A percentile compares a stretch with the other conserved stretches of the same genome.
Evolutionary conservation across 1,284 basidiomycete species (phyloP).

Genomic region (Naganishia albida): DNA sequence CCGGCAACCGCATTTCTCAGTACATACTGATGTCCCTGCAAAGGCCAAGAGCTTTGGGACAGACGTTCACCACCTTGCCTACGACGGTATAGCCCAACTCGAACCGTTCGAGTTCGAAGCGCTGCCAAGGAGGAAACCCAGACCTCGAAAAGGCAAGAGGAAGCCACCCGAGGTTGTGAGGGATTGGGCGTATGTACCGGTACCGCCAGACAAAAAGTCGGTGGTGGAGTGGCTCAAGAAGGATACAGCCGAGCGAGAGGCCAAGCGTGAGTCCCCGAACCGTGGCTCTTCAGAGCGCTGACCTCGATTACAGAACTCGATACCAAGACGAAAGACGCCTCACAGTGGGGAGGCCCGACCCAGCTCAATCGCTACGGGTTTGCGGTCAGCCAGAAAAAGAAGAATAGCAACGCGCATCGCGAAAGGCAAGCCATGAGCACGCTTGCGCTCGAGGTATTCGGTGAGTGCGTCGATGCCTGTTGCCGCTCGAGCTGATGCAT

Average conservation of each 20-base stretch:
- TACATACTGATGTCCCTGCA: slow-evolving; percentile 67
- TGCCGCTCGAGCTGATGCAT: neutral
- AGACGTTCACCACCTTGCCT: slow-evolving; percentile 23
- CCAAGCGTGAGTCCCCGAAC: slow-evolving; percentile 34
- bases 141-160: neutral
- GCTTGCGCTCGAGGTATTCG: slow-evolving; percentile 80
- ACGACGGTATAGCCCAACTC: slow-evolving; percentile 11
- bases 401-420: slow-evolving; percentile 57
- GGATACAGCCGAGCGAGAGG: slow-evolving; percentile 16
- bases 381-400: slow-evolving; percentile 61
- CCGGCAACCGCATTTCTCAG: slow-evolving; percentile 75
- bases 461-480: slow-evolving; percentile 54
- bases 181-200: slow-evolving; percentile 29
- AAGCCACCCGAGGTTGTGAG: slow-evolving; percentile 1
- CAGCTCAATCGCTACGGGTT: slow-evolving; percentile 70
- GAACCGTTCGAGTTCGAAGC: slow-evolving; percentile 9
- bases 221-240: slow-evolving; percentile 41
- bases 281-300: neutral
- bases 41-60: slow-evolving; percentile 50
- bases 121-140: neutral
- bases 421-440: slow-evolving; percentile 77
- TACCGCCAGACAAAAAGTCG: slow-evolving; percentile 48
- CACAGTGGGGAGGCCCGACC: slow-evolving; percentile 75
- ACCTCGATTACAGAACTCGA: neutral
- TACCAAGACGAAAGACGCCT: slow-evolving; percentile 41